phyloP scores from a whole-genome alignment of 2,329 filamentous ascomycete species.

The Myrmaecium sp. region DNA sequence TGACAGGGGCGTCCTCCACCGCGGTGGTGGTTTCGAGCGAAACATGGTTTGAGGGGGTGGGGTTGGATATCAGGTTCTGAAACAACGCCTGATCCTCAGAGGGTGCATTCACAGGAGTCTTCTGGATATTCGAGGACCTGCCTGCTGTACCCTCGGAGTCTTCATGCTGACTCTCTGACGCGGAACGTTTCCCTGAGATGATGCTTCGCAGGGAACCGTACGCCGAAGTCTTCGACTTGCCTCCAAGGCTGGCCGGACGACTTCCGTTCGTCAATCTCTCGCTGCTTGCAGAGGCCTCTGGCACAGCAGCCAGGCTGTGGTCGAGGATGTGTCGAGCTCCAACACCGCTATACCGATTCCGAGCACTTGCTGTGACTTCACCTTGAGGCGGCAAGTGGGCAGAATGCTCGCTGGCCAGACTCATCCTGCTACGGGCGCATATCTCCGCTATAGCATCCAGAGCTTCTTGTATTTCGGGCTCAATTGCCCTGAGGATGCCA shows the following conservation, averaged over 20 bases:
- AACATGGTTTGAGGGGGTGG: no score
- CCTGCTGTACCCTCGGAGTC: no score
- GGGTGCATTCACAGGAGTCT: no score
- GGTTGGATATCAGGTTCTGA: no score
- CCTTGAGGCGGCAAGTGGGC: conserved; percentile 45
- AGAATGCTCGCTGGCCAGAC: conserved; percentile 44
- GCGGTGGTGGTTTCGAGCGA: no score
- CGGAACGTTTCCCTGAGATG: no score
- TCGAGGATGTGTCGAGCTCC: conserved; percentile 17
- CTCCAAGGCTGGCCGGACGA: conserved; percentile 4
- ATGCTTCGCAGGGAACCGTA: conserved; percentile 8
- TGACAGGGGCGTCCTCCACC: no score
- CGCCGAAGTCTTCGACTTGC: conserved; percentile 5
- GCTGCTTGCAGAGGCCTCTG: conserved; percentile 30
- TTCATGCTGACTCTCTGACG: no score
- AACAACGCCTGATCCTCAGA: no score
- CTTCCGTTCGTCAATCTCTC: conserved; percentile 15
- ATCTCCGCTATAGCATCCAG: conserved; percentile 47
- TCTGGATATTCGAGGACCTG: no score
- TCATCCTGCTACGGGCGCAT: conserved; percentile 42
- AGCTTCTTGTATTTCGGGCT: conserved; percentile 39
- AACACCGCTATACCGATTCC: conserved; percentile 11
- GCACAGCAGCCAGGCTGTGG: conserved; percentile 27
- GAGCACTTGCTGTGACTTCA: conserved; percentile 38
- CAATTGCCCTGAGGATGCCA: conserved; percentile 37